Evolutionary conservation across 495 filamentous ascomycete species (phyloP), one percentile per base, ranked within the genome.

Genomic region (Cercophora scortea): DNA sequence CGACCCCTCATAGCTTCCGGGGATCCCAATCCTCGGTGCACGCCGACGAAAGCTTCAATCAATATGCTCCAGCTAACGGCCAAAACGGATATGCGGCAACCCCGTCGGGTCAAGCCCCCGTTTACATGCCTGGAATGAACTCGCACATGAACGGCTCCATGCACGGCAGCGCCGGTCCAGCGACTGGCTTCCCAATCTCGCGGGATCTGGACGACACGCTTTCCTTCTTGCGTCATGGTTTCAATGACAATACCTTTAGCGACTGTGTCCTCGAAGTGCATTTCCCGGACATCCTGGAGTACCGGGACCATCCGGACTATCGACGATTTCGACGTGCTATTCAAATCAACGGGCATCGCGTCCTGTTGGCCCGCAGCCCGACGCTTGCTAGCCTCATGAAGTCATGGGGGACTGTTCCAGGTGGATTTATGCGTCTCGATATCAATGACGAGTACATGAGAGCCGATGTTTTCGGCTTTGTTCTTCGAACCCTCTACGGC

Each of bases 1-100:
- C 72, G 6, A 79, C 76, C 7, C 75, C 77, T 4, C 76, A 74
- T 38, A 80, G 77, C 53, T 75, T 77, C 40, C 76, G 79, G 15
- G 78, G 72, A 15, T 81, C 78, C 4, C 77, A 78, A 47, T 67
- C 72, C 17, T 79, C 77, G 1, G 61, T 57, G 5, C 66, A 66
- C 19, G 54, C 60, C 0, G 70, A 71, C 4, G 70, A 71, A 34
- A 59, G 45, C 41, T 51, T 67, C 38, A 58, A 42, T 19, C 69
- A 62, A 32, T 60, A 63, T 47, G 45, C 61, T n/a, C 33, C 48
- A 9, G 17, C 36, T 4, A 62, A 61, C 39, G 53, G 57, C 9
- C 61, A 46, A 17, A 40, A 55, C 44, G 53, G 55, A 13, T 53
- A 54, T 33, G 38, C 51, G 5, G 39, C 43, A 12, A 48, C 50